A percentile compares a stretch with the other conserved stretches of the same genome.
Conservation (phyloP, 192 early-diverging fungal genomes). For the Bifiguratus adelaidae region DNA sequence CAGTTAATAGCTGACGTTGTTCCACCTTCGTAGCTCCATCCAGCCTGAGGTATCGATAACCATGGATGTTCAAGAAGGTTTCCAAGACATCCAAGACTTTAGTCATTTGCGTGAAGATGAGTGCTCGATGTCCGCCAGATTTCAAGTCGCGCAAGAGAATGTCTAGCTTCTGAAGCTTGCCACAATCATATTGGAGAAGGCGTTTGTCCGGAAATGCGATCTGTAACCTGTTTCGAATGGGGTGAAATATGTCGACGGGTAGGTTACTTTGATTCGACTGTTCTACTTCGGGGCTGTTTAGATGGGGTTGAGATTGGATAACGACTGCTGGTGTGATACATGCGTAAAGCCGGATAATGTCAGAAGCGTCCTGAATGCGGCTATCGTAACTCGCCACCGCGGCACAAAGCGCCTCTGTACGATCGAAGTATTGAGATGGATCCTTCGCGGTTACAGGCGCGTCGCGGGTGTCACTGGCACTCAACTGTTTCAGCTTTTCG, state of each 20-base stretch:
- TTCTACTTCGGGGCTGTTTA: constrained; percentile 3
- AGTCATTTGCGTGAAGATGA: constrained; percentile 65
- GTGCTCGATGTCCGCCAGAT: constrained; percentile 44
- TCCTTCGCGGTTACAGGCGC: constrained; percentile 14
- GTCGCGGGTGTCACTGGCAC: not conserved
- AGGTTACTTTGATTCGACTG: constrained; percentile 10
- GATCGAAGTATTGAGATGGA: constrained; percentile 19
- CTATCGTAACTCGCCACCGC: constrained; percentile 21
- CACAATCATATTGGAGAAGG: constrained; percentile 78
- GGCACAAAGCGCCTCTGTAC: constrained; percentile 15
- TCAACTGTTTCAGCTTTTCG: constrained; percentile 8
- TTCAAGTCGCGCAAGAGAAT: constrained; percentile 38
- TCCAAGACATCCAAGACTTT: constrained; percentile 53
- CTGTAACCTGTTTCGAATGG: constrained; percentile 45
- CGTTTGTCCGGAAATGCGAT: constrained; percentile 80
- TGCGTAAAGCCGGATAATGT: constrained; percentile 40
- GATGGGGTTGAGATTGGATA: constrained; percentile 5
- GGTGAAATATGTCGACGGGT: constrained; percentile 37
- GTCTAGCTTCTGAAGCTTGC: constrained; percentile 56
- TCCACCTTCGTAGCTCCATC: constrained; percentile 52
- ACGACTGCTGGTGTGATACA: constrained; percentile 48
- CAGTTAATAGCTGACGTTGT: constrained; percentile 43
- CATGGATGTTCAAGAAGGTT: constrained; percentile 57
- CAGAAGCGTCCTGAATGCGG: constrained; percentile 19
- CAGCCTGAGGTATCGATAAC: constrained; percentile 46